Evolutionary conservation across 371 early-diverging fungal species (phyloP).

Genomic region (Mortierella sp.): DNA sequence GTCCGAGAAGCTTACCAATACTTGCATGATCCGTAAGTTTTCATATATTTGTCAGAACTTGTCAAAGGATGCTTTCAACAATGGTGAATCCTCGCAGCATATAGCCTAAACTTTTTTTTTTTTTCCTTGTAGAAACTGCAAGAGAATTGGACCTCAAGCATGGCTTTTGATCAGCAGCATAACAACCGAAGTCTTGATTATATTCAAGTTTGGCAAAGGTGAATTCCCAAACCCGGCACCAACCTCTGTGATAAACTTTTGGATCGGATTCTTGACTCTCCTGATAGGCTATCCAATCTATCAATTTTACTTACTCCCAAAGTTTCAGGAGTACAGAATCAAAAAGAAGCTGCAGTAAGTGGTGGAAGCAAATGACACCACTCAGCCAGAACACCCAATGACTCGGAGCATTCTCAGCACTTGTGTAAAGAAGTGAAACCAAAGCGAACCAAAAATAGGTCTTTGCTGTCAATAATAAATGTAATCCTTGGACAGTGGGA

Average conservation of each 20-base stretch:
- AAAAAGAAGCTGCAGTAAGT: constrained; percentile 18
- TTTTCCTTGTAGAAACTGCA: constrained; percentile 60
- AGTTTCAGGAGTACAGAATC: constrained; percentile 17
- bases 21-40: constrained; percentile 78
- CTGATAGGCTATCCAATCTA: constrained; percentile 79
- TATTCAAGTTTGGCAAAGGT: constrained; percentile 86
- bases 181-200: constrained; percentile 90
- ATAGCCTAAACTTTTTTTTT: background rate
- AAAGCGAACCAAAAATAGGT: background rate
- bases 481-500: too few species aligned
- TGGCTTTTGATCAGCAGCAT: constrained; percentile 91
- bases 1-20: constrained; percentile 93
- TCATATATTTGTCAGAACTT: background rate
- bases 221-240: constrained; percentile 89
- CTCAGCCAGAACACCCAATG: too few species aligned
- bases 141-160: constrained; percentile 85
- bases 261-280: constrained; percentile 71
- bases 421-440: background rate
- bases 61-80: background rate
- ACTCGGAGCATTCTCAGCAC: background rate
- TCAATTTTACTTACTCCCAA: constrained; percentile 66
- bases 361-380: background rate
- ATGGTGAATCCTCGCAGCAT: too few species aligned
- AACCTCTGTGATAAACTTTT: constrained; percentile 76
- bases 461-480: background rate